These are phyloP conservation scores for Malus fusca DNA, from an alignment of 306 rosid genomes.

Conservation along the genomic window DNA sequence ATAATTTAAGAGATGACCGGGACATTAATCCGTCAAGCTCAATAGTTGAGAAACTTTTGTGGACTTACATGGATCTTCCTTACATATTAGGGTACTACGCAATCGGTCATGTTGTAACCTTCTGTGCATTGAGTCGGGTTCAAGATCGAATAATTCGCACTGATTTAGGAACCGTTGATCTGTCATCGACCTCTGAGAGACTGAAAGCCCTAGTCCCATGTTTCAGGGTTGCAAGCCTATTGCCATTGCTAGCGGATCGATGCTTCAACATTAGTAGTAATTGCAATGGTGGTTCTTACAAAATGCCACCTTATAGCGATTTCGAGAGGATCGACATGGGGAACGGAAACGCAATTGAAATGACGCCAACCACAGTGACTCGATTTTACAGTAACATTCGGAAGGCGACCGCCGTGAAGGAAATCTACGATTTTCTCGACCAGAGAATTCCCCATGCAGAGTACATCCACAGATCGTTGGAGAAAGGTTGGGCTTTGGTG, in stretches of 20 bases:
- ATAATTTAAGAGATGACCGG: constrained; percentile 36
- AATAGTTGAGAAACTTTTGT: constrained; percentile 41
- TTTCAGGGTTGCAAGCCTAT: constrained; percentile 43
- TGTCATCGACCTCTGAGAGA: constrained; percentile 46
- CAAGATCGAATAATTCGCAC: constrained; percentile 46
- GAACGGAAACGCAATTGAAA: constrained; percentile 43
- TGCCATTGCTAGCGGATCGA: constrained; percentile 48
- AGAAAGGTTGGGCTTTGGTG: constrained; percentile 39
- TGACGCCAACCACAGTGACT: constrained; percentile 66
- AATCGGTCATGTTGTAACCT: constrained; percentile 47
- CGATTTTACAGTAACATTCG: constrained; percentile 40
- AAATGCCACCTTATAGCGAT: constrained; percentile 40
- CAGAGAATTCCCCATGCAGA: constrained; percentile 84
- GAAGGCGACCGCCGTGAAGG: constrained; percentile 63
- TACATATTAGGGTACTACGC: constrained; percentile 77
- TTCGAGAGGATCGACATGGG: constrained; percentile 58
- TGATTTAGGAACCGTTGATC: constrained; percentile 49
- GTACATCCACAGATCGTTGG: constrained; percentile 23
- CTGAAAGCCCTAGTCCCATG: constrained; percentile 66
- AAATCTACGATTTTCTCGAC: constrained; percentile 69
- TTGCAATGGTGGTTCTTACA: constrained; percentile 2
- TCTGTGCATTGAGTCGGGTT: constrained; percentile 66
- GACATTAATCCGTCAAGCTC: constrained; percentile 43
- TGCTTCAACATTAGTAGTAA: constrained; percentile 17
- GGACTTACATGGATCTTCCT: constrained; percentile 75